Conservation (phyloP, 2,329 filamentous ascomycete genomes). For the Hypoxylon sp. region DNA sequence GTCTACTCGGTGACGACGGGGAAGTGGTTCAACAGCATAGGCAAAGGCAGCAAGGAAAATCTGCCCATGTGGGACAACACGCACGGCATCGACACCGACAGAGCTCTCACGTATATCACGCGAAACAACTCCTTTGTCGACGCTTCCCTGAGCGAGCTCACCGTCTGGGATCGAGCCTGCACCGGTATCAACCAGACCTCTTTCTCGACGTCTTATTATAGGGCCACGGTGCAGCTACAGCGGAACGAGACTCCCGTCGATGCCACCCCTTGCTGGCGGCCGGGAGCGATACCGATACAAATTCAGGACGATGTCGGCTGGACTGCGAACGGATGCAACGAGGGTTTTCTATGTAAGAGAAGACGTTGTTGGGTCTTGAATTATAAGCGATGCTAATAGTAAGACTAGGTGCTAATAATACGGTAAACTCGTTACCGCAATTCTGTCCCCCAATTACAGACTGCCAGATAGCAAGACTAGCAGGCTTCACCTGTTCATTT, state of each 20-base stretch:
- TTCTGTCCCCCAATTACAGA: conserved; percentile 56
- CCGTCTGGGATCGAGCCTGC: conserved; percentile 55
- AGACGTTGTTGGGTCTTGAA: background rate
- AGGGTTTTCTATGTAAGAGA: conserved; percentile 58
- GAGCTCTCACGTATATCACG: conserved; percentile 49
- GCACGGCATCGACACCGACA: conserved; percentile 51
- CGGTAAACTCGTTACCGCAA: conserved; percentile 59
- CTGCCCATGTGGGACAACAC: conserved; percentile 53
- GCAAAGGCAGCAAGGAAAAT: conserved; percentile 42
- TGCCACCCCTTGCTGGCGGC: conserved; percentile 56
- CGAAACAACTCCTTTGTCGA: conserved; percentile 44
- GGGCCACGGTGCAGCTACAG: conserved; percentile 45
- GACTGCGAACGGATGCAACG: conserved; percentile 53
- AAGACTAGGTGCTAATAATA: conserved; percentile 57
- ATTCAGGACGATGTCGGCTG: conserved; percentile 55
- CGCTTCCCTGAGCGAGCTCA: conserved; percentile 46
- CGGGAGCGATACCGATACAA: conserved; percentile 55
- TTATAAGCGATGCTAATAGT: conserved; percentile 26
- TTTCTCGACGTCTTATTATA: conserved; percentile 58
- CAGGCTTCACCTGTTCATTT: conserved; percentile 51
- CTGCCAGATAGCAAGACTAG: conserved; percentile 54
- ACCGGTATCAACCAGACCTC: conserved; percentile 56
- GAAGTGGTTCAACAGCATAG: conserved; percentile 56
- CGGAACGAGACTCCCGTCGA: conserved; percentile 50
- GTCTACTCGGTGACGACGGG: conserved; percentile 54